Conservation (phyloP, 2,329 filamentous ascomycete genomes). For the Microascus cirrosus region DNA sequence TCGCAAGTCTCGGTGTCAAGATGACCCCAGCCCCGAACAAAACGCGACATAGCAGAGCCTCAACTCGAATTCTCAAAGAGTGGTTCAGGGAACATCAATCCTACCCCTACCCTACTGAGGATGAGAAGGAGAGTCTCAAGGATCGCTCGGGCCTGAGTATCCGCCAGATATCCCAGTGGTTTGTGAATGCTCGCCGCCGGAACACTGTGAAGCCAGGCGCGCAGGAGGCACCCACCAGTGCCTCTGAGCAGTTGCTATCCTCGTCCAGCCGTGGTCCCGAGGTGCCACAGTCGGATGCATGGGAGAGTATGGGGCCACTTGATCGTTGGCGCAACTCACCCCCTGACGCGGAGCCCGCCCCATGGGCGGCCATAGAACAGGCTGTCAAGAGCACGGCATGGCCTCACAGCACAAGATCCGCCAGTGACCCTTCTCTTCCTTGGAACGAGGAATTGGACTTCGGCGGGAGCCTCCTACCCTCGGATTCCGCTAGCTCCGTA, state of each 20-base stretch:
- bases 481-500: background rate
- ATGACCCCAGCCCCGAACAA: background rate
- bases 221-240: constrained; percentile 17
- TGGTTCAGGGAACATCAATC: constrained; percentile 52
- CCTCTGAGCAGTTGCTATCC: constrained; percentile 10
- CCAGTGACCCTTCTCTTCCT: background rate
- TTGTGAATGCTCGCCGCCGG: constrained; percentile 55
- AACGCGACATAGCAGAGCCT: background rate
- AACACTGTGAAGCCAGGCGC: constrained; percentile 28
- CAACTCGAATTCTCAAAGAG: constrained; percentile 41
- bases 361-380: constrained; percentile 11
- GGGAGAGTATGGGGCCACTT: constrained; percentile 8
- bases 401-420: background rate
- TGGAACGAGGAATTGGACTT: background rate
- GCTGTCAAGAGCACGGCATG: constrained; percentile 3
- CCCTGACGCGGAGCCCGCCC: constrained; percentile 12
- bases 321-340: constrained; percentile 11
- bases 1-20: background rate
- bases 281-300: background rate
- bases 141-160: constrained; percentile 47
- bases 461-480: background rate
- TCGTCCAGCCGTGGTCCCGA: background rate
- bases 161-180: constrained; percentile 59
- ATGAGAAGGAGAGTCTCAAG: constrained; percentile 50
- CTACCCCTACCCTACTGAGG: constrained; percentile 56